Evolutionary conservation across 306 rosid species (phyloP).

Genomic region (Potentilla sterilis): DNA sequence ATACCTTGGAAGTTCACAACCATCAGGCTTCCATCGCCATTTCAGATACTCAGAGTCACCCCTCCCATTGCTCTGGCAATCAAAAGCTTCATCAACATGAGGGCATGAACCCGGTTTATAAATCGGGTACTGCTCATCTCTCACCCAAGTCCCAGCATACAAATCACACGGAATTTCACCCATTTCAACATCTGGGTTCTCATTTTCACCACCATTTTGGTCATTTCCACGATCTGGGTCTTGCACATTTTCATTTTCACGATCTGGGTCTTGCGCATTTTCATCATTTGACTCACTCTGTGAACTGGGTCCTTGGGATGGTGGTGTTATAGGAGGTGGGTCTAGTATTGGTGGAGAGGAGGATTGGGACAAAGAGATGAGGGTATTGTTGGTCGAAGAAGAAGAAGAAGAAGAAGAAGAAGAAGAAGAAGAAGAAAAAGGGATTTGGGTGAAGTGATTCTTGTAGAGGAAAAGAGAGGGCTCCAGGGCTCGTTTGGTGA

Average conservation of each 20-base stretch:
- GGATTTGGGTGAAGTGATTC: conserved; percentile 46
- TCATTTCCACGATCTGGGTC: conserved; percentile 9
- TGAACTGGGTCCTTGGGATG: conserved; percentile 21
- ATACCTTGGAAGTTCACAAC: conserved; percentile 87
- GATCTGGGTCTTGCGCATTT: conserved; percentile 5
- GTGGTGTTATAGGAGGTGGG: conserved; percentile 15
- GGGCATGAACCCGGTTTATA: conserved; percentile 79
- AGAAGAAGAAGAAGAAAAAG: conserved; percentile 26
- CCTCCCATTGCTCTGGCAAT: conserved; percentile 76
- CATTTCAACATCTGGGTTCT: conserved; percentile 12
- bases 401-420: conserved; percentile 25
- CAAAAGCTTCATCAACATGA: conserved; percentile 88
- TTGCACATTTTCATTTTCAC: not conserved
- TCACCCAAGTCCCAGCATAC: conserved; percentile 75
- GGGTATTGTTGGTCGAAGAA: conserved; percentile 4
- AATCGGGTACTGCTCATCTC: conserved; percentile 64
- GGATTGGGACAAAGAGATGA: conserved; percentile 11
- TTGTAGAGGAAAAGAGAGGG: conserved; percentile 41
- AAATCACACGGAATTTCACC: conserved; percentile 58
- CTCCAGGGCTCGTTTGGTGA: conserved; percentile 46
- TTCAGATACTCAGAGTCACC: conserved; percentile 57
- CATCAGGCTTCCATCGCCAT: conserved; percentile 95
- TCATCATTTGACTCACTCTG: conserved; percentile 7
- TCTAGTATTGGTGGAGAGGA: not conserved
- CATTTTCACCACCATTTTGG: conserved; percentile 10